Percentiles rank a stretch among this genome's conserved stretches.
These are phyloP conservation scores for Plasmopara viticola DNA, from an alignment of 352 stramenopile species.

Conservation along the genomic window DNA sequence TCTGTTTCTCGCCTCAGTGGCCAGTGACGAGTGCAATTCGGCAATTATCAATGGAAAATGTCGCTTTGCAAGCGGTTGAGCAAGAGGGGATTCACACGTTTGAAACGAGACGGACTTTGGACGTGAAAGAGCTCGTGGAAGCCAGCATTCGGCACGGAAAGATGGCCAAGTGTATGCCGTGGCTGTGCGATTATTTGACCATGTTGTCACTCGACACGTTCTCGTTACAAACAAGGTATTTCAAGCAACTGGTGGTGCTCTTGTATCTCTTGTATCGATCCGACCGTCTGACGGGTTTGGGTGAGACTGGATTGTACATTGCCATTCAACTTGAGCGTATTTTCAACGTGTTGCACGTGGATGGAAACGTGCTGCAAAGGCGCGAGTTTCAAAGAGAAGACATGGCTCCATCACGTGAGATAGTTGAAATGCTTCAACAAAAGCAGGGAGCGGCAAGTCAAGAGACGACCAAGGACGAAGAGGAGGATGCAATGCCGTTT, in stretches of 20 bases:
- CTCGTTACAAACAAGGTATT: constrained; percentile 41
- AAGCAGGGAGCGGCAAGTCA: constrained; percentile 1
- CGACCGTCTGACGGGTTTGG: constrained; percentile 28
- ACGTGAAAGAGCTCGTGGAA: constrained; percentile 40
- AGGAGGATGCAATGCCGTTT: constrained; percentile 47
- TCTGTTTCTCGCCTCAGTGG: constrained; percentile 60
- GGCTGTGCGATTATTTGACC: constrained; percentile 54
- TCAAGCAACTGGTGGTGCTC: constrained; percentile 39
- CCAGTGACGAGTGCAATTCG: constrained; percentile 35
- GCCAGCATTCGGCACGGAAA: constrained; percentile 31
- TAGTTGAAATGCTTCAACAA: constrained; percentile 13
- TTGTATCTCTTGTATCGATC: constrained; percentile 44
- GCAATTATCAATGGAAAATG: constrained; percentile 31
- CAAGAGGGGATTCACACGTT: constrained; percentile 45
- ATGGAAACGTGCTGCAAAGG: constrained; percentile 14
- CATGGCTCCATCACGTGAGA: constrained; percentile 13
- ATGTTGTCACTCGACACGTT: constrained; percentile 55
- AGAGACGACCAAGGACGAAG: not conserved
- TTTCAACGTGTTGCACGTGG: constrained; percentile 36
- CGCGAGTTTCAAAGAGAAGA: constrained; percentile 10
- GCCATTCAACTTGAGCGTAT: constrained; percentile 57
- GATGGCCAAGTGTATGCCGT: constrained; percentile 57
- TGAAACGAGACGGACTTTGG: constrained; percentile 29
- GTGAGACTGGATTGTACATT: constrained; percentile 52
- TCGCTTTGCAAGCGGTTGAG: constrained; percentile 41